Evolutionary conservation across 108 stramenopile genomes (phyloP), one percentile per base, ranked within the genome.

Genomic region (Cyclotella kingstonii): DNA sequence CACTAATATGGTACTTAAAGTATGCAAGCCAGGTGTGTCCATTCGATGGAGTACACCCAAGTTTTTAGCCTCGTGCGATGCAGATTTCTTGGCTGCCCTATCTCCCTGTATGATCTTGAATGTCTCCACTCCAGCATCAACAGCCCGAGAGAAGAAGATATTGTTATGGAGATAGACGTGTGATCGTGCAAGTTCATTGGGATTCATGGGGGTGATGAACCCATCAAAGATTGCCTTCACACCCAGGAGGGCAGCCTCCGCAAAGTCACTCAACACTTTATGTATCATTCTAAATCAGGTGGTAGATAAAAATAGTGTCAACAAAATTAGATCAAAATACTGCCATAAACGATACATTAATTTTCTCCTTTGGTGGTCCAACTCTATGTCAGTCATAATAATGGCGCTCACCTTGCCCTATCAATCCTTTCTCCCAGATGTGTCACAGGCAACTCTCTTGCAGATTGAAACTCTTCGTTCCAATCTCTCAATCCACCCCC

Each of bases 91-190:
- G 9, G 85, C 84, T 9, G 88, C 89, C 28, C 54, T 60, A 55
- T 89, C 89, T 22, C 88, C 92, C 53, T 82, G 77, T 12, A 65
- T 76, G 18, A 84, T 60, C 63, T 87, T 87, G 78, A 90, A 87
- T 9, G 88, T 93, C 64, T 89, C 92, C 0, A 85, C 48, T 8
- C 91, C 87, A 17, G 84, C 82, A 77, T 93, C 89, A 39, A 91
- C 65, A 4, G 90, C 95, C 19, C 89, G 77, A 21, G 87, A 89
- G 69, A 96, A 94, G 81, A 98, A 98, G 44, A 95, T 96, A 65
- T 93, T 95, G 80, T 98, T 98, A 88, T 95, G 95, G 31, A 96
- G 75, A 51, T 82, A 98, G 5, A 98, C 97, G 71, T 96, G 95
- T 14, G 91, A 79, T 22, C 84, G 76, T 9, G 73, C 52, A 1